These are phyloP conservation scores for Bryoerythrophyllum caledonicum DNA, from an alignment of 225 moss, liverwort and hornwort genomes.

Conservation along the genomic window DNA sequence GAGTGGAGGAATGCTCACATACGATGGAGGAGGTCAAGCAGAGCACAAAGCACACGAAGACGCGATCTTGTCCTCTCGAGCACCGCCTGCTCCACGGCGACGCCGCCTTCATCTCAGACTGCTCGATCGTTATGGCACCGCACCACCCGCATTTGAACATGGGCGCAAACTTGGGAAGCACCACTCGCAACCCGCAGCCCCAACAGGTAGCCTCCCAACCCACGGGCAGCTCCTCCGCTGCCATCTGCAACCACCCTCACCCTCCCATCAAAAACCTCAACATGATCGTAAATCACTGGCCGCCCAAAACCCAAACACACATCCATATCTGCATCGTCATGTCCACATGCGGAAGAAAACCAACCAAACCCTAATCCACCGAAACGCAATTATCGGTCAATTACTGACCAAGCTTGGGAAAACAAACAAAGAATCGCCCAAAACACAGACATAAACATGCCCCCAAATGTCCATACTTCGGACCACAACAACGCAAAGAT, in stretches of 20 bases:
- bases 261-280: neutral
- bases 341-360: constrained; percentile 5
- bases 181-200: constrained; percentile 82
- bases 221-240: constrained; percentile 32
- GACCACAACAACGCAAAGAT: neutral
- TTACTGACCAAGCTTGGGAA: no score
- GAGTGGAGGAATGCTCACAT: constrained; percentile 66
- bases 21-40: constrained; percentile 75
- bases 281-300: neutral
- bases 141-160: constrained; percentile 93
- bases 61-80: constrained; percentile 60
- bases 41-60: constrained; percentile 62
- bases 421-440: neutral
- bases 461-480: neutral
- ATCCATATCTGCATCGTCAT: neutral
- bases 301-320: constrained; percentile 14
- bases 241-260: constrained; percentile 31
- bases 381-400: neutral
- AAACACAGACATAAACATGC: neutral
- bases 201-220: constrained; percentile 80
- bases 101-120: constrained; percentile 34
- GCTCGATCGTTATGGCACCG: constrained; percentile 75
- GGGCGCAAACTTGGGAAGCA: constrained; percentile 64
- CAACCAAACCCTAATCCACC: constrained; percentile 4
- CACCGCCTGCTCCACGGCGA: constrained; percentile 62